A percentile compares a stretch with the other conserved stretches of the same genome.
phyloP scores from a whole-genome alignment of 164 flowering plant genomes.

The Chimonanthus salicifolius region DNA sequence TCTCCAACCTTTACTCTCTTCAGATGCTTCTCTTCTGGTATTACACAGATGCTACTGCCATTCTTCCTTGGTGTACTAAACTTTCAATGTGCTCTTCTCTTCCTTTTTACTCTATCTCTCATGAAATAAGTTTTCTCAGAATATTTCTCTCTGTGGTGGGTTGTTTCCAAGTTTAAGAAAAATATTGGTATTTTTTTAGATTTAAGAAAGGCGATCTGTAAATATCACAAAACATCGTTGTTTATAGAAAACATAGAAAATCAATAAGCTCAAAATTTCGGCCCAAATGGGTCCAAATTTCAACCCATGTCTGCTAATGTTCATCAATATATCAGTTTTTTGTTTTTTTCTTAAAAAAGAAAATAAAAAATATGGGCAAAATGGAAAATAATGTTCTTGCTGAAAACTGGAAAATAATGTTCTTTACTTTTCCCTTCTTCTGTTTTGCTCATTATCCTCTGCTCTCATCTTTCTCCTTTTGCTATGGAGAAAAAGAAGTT shows the following conservation, averaged over 20 bases:
- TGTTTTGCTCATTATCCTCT: background rate
- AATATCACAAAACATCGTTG: no score
- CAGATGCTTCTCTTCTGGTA: slow-evolving; percentile 89
- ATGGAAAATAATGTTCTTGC: background rate
- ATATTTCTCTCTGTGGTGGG: no score
- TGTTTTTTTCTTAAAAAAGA: no score
- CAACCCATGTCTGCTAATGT: no score
- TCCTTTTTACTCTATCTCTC: background rate
- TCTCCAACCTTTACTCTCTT: slow-evolving; percentile 52
- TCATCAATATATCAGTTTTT: no score
- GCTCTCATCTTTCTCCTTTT: background rate
- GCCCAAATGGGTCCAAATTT: no score
- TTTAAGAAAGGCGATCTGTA: no score
- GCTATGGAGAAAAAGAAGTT: background rate
- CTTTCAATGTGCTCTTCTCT: no score
- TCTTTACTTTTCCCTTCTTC: background rate
- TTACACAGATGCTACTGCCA: no score
- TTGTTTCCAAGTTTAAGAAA: background rate
- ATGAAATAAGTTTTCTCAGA: background rate
- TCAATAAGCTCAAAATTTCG: no score
- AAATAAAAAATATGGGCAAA: no score
- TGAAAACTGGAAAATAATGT: background rate
- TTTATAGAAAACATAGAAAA: no score
- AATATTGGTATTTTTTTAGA: background rate
- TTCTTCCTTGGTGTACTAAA: background rate